phyloP scores from a whole-genome alignment of 2,329 filamentous ascomycete species.

The Thelonectria rubi region DNA sequence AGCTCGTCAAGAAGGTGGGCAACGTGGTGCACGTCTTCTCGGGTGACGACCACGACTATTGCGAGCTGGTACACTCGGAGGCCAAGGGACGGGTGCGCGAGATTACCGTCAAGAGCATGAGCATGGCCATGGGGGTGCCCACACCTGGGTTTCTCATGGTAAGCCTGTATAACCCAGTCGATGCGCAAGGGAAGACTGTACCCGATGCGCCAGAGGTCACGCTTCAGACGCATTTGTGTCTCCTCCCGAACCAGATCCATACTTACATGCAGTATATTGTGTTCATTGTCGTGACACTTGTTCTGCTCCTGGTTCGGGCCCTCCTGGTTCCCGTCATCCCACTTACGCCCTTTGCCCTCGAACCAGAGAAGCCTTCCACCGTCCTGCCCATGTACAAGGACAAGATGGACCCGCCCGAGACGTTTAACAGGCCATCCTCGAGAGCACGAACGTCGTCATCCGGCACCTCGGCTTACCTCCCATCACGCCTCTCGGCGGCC shows the following conservation, averaged over 20 bases:
- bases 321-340: conserved; percentile 65
- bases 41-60: conserved; percentile 98
- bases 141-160: conserved; percentile 87
- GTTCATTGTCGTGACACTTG: conserved; percentile 64
- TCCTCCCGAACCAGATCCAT: conserved; percentile 86
- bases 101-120: conserved; percentile 94
- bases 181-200: conserved; percentile 62
- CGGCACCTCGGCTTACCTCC: conserved; percentile 38
- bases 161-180: conserved; percentile 92
- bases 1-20: conserved; percentile 79
- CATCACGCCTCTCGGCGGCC: conserved; percentile 36
- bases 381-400: conserved; percentile 60
- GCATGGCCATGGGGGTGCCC: conserved; percentile 95
- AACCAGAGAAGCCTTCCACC: conserved; percentile 45
- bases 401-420: conserved; percentile 57
- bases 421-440: conserved; percentile 12
- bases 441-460: conserved; percentile 34
- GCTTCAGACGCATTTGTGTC: conserved; percentile 87
- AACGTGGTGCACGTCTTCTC: conserved; percentile 90
- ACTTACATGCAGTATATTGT: conserved; percentile 83
- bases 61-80: conserved; percentile 82
- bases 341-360: conserved; percentile 63
- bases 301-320: conserved; percentile 62
- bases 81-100: conserved; percentile 74
- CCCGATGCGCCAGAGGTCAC: conserved; percentile 61